Percentiles rank a stretch among this genome's conserved stretches.
Evolutionary conservation across 176 grass and related monocot species (phyloP).

Genomic region (Rhynchospora pubera): DNA sequence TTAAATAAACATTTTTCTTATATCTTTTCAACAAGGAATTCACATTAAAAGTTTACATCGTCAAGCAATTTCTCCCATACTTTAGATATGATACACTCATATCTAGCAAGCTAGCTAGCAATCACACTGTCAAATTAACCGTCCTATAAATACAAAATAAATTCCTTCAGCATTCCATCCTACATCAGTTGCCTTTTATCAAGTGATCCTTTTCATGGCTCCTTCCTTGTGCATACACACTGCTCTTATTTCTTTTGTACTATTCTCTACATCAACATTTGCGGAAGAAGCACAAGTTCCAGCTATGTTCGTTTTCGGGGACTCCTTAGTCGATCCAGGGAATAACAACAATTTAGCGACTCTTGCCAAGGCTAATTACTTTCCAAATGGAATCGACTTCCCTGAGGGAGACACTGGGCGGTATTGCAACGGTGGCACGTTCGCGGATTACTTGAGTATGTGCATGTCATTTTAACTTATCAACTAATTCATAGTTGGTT

Average conservation of each 20-base stretch:
- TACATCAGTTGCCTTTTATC: neutral
- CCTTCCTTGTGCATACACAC: neutral
- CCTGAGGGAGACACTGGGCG: slow-evolving; percentile 21
- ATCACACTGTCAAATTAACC: neutral
- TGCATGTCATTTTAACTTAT: neutral
- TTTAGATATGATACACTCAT: neutral
- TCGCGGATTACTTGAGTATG: slow-evolving; percentile 33
- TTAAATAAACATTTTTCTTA: too few species aligned
- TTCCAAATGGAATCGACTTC: slow-evolving; percentile 36
- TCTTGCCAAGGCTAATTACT: slow-evolving; percentile 37
- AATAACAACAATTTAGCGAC: slow-evolving; percentile 35
- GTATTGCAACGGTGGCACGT: slow-evolving; percentile 34
- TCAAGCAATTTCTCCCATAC: neutral
- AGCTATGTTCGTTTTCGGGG: slow-evolving; percentile 31
- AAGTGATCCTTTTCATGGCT: neutral
- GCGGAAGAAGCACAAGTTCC: slow-evolving; percentile 13
- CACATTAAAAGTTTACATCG: neutral
- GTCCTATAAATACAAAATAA: slow-evolving; percentile 1
- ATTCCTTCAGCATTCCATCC: neutral
- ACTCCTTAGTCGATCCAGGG: slow-evolving; percentile 30
- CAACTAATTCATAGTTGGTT: neutral
- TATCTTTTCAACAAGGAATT: neutral
- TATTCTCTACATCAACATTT: neutral
- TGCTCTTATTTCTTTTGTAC: neutral
- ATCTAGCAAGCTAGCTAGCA: neutral